These are phyloP conservation scores for Auricularia heimuer DNA, from an alignment of 768 basidiomycete species.

Conservation along the genomic window DNA sequence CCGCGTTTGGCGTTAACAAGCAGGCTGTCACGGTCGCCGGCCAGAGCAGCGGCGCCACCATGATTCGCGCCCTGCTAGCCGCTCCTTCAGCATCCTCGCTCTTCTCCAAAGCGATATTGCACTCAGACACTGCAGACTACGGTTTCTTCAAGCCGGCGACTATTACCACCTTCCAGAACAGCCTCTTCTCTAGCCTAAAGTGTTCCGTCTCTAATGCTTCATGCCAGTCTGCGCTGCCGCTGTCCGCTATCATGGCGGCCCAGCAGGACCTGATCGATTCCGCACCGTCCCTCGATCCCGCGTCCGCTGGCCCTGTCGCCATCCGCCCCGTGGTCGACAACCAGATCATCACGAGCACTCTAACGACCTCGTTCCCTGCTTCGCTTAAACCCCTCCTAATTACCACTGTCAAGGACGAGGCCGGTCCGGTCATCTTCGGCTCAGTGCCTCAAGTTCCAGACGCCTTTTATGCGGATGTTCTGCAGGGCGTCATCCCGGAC, in stretches of 20 bases:
- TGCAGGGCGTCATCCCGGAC: slow-evolving; percentile 29
- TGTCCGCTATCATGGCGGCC: slow-evolving; percentile 43
- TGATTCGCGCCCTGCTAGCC: slow-evolving; percentile 70
- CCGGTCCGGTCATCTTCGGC: slow-evolving; percentile 42
- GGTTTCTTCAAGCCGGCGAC: slow-evolving; percentile 52
- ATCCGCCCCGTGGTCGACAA: slow-evolving; percentile 62
- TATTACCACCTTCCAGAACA: slow-evolving; percentile 43
- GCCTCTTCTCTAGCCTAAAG: slow-evolving; percentile 38
- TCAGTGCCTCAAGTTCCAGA: slow-evolving; percentile 8
- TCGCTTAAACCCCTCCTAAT: slow-evolving; percentile 53
- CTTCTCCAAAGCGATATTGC: slow-evolving; percentile 71
- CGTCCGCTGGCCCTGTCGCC: slow-evolving; percentile 44
- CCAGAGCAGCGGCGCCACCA: slow-evolving; percentile 70
- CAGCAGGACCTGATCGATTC: slow-evolving; percentile 37
- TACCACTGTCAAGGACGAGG: slow-evolving; percentile 65
- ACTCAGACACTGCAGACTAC: slow-evolving; percentile 82
- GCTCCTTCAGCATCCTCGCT: slow-evolving; percentile 58
- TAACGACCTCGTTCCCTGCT: slow-evolving; percentile 54
- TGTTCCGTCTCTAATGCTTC: slow-evolving; percentile 36
- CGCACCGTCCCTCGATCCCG: slow-evolving; percentile 35
- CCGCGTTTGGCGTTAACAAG: slow-evolving; percentile 56
- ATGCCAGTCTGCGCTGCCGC: slow-evolving; percentile 43
- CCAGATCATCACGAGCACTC: slow-evolving; percentile 53
- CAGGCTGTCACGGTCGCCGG: slow-evolving; percentile 63
- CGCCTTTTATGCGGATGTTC: background rate